Evolutionary conservation across 2,329 filamentous ascomycete genomes (phyloP), one percentile per base, ranked within the genome.

Genomic region (Aspergillus flavus): DNA sequence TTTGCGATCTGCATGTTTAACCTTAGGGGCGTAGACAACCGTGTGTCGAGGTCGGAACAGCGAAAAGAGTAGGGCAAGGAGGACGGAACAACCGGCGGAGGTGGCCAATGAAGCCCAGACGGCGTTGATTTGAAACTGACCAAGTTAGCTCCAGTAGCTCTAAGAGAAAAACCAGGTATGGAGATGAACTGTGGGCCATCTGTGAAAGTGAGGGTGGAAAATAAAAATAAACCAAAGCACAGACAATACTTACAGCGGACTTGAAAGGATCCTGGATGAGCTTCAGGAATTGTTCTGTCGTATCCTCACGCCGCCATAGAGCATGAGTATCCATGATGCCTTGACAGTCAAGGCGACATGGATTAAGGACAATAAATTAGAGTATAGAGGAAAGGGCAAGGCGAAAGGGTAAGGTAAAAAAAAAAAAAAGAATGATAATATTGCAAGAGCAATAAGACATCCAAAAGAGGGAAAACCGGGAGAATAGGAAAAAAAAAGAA

Each of bases 1-100:
- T 78, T 91, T 93, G 69, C 93, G 89, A 76, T 98, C 94, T 75
- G 93, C 91, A 82, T 97, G 90, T 76, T 96, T 96, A 56, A 96
- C 84, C 76, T 96, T 94, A 46, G 95, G 95, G 4, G 95, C 94
- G 80, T 99, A 99, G 55, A 99, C 92, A 70, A 94, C 87, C 61
- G 90, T 91, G 78, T 98, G 94, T 78, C 94, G 93, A 6, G 95
- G 95, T 64, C 95, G 91, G 61, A 98, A 84, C 71, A 97, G 82
- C 66, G 93, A 97, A 84, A 98, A 99, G 68, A 89, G 80, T 63
- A 96, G 76, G 66, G 92, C 89, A 70, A 97, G 89, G 69, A 89
- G 83, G 66, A 86, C 73, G 10, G 93, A 92, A 73, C 95, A 82
- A 61, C 87, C 91, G 52, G 97, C 75, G 3, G 94, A 96, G 26